Evolutionary conservation across 2,329 filamentous ascomycete genomes (phyloP), one percentile per base, ranked within the genome.

Genomic region (Elsinoe ampelina): DNA sequence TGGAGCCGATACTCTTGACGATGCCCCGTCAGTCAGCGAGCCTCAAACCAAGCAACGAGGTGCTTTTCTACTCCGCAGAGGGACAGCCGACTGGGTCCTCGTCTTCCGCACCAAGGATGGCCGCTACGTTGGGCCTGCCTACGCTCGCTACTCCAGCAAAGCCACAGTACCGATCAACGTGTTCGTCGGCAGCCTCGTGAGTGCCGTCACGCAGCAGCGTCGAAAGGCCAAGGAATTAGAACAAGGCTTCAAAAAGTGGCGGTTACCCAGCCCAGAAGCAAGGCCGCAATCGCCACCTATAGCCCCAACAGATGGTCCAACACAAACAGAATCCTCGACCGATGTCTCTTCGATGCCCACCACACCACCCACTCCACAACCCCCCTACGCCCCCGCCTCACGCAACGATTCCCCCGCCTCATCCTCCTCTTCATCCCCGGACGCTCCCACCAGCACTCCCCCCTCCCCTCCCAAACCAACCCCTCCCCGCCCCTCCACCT

Each of bases 51-150:
- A 30, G 26, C 26, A 30, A 30, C 26, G 26, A 30, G 26, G 26
- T 39, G 3, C 35, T 11, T 35, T 52, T 5, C 8, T 52, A 7
- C 17, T 38, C 13, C 38, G 48, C 34, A 36, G 15, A 22, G 34
- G 35, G 2, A 32, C 30, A 39, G 13, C 12, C 8, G 48, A 38
- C 15, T 52, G 48, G 48, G 7, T 39, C 10, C 30, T 52, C 8
- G 32, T 39, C 19, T 52, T 52, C 34, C 48, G 48, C 15, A 52
- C 48, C 5, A 52, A 39, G 10, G 48, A 52, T 34, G 34, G 34
- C n/a, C 48, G 48, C 5, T 52, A 38, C 34, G 17, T 52, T 10
- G 48, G 48, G 3, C 48, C 48, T 13, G 32, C 8, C 15, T 52
- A 52, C 17, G 48, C 48, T n/a, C 26, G 38, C 36, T 17, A 13